Base-by-base conservation (phyloP, 2,329 filamentous ascomycete species). In the Myotisia sp. region DNA sequence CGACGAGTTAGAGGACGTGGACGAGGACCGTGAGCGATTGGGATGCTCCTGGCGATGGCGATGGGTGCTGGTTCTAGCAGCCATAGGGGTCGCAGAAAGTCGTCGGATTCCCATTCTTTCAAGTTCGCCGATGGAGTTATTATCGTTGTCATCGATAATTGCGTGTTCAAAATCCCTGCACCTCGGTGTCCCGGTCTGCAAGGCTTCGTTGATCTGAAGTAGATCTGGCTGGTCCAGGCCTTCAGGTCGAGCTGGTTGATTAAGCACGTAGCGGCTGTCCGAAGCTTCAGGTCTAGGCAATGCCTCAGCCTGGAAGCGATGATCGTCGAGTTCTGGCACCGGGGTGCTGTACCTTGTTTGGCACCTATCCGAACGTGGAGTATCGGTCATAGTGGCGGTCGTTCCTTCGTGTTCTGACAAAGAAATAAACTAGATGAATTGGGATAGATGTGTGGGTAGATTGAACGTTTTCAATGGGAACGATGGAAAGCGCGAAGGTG, bases 141-240 rank as follows among this genome's bases (percentile, higher is more conserved):
- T 33, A 34, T 93, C 86, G 45, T 44, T 40, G 34, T 93, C 86
- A 45, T 92, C 83, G 24, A 78, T 63, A 21, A 93, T 67, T 9
- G 83, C 85, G 46, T 90, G 75, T 55, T 94, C 86, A 45, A 92
- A 92, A 53, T 93, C 85, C 37, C 83, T 74, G 24, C 81, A 68
- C 42, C 60, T 63, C n/a, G 62, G 58, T n/a, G 55, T 54, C 9
- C 46, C 47, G 29, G 59, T 55, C 17, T 50, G 49, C 14, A 68
- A 52, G 3, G 56, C 59, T 43, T 66, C 60, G 37, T 65, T 62
- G 37, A 66, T 51, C 34, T 62, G 55, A 9, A 68, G 57, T 22
- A 67, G 43, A 33, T 59, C 55, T 9, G 63, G 58, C 19, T 62
- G 59, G 24, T 66, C 65, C 55, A 21, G 62, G 61, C 36, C 64